phyloP scores from a whole-genome alignment of 108 stramenopile species.

The Fragilaria radians region DNA sequence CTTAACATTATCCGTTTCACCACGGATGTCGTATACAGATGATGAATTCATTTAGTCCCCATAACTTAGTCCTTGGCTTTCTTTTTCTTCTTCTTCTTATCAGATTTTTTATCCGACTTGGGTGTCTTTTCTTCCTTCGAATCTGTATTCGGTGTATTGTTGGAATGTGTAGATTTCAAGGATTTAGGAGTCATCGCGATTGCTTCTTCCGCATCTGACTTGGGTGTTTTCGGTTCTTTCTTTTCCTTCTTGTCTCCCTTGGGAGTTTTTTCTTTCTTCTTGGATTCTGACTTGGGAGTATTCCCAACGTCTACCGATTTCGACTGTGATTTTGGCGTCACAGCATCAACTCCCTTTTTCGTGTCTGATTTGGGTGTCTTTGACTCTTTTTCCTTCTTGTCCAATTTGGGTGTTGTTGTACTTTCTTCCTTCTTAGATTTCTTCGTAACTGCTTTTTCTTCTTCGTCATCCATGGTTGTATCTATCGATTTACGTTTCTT shows the following conservation, averaged over 20 bases:
- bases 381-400: slow-evolving; percentile 10
- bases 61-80: too few species aligned
- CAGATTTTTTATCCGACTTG: too few species aligned
- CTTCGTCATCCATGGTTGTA: slow-evolving; percentile 25
- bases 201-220: too few species aligned
- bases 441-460: slow-evolving; percentile 31
- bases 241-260: not conserved
- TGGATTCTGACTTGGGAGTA: slow-evolving; percentile 28
- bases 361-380: slow-evolving; percentile 39
- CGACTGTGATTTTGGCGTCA: slow-evolving; percentile 8
- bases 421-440: slow-evolving; percentile 44
- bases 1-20: too few species aligned
- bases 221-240: slow-evolving; percentile 3
- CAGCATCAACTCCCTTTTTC: slow-evolving; percentile 36
- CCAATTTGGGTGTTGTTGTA: slow-evolving; percentile 5
- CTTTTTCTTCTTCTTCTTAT: too few species aligned
- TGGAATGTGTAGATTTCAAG: too few species aligned
- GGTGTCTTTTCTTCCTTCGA: too few species aligned
- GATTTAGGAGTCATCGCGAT: too few species aligned
- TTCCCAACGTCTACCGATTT: slow-evolving; percentile 14
- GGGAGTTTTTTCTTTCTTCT: slow-evolving; percentile 20
- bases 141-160: too few species aligned
- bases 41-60: too few species aligned
- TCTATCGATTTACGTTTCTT: slow-evolving; percentile 41
- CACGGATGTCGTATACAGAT: too few species aligned